phyloP scores from a whole-genome alignment of 2,329 filamentous ascomycete species.

The Exophiala dermatitidis region DNA sequence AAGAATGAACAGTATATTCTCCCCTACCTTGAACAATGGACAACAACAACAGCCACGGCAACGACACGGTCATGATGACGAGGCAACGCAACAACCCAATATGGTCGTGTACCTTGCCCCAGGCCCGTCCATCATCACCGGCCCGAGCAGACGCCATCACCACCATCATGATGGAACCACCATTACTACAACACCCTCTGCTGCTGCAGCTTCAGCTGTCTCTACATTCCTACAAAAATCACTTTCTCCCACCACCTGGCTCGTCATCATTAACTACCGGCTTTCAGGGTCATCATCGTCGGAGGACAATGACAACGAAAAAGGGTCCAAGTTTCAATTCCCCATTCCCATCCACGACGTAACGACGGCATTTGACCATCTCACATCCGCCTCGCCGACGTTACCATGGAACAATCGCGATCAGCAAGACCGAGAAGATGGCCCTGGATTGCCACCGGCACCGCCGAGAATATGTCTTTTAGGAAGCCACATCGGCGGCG shows the following conservation, averaged over 20 bases:
- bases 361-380: slow-evolving; percentile 22
- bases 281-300: slow-evolving; percentile 25
- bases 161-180: too few species aligned
- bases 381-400: slow-evolving; percentile 13
- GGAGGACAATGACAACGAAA: neutral
- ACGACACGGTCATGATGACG: too few species aligned
- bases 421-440: neutral
- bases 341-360: slow-evolving; percentile 29
- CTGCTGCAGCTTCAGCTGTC: neutral
- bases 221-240: slow-evolving; percentile 25
- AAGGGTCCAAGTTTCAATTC: slow-evolving; percentile 13
- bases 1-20: slow-evolving; percentile 1
- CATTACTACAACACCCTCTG: neutral
- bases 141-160: too few species aligned
- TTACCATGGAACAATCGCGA: slow-evolving; percentile 9
- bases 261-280: slow-evolving; percentile 39
- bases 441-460: too few species aligned
- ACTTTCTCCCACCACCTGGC: slow-evolving; percentile 31
- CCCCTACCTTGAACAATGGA: neutral
- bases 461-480: slow-evolving; percentile 27
- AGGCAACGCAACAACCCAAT: too few species aligned
- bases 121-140: too few species aligned
- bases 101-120: too few species aligned
- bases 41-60: neutral
- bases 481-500: slow-evolving; percentile 36